phyloP scores from a whole-genome alignment of 2,329 filamentous ascomycete species.

The Pyricularia pennisetigena region DNA sequence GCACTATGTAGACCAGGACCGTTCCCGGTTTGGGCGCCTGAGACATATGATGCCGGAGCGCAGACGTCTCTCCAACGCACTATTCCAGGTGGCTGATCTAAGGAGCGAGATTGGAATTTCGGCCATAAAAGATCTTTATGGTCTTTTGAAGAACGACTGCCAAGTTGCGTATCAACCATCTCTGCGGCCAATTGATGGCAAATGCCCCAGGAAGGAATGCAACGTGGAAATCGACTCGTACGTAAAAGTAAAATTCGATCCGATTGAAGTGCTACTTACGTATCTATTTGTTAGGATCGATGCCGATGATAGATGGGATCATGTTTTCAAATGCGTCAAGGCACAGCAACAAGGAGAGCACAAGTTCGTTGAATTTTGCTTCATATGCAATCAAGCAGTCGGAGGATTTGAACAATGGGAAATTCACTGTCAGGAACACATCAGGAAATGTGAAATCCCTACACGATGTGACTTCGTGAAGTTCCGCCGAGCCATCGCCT shows the following conservation, averaged over 20 bases:
- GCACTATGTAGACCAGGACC: not conserved
- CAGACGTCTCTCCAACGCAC: not conserved
- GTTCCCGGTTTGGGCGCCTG: not conserved
- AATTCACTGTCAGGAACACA: not conserved
- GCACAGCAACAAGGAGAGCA: not conserved
- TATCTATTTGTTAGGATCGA: not conserved
- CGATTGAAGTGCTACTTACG: not conserved
- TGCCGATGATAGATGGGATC: not conserved
- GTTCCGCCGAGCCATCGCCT: not conserved
- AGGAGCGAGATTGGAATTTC: not conserved
- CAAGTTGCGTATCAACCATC: not conserved
- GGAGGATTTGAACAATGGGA: not conserved
- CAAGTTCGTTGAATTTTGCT: not conserved
- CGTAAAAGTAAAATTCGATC: not conserved
- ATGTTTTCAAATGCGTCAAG: not conserved
- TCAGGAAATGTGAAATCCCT: not conserved
- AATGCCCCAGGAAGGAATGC: not conserved
- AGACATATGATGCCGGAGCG: constrained; percentile 3
- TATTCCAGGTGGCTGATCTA: not conserved
- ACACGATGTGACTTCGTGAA: not conserved
- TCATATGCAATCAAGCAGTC: not conserved
- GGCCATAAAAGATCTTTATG: not conserved
- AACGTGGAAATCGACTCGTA: not conserved
- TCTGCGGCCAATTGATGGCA: not conserved
- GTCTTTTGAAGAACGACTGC: not conserved